Evolutionary conservation across 306 rosid genomes (phyloP).

Genomic region (Biancaea sappan): DNA sequence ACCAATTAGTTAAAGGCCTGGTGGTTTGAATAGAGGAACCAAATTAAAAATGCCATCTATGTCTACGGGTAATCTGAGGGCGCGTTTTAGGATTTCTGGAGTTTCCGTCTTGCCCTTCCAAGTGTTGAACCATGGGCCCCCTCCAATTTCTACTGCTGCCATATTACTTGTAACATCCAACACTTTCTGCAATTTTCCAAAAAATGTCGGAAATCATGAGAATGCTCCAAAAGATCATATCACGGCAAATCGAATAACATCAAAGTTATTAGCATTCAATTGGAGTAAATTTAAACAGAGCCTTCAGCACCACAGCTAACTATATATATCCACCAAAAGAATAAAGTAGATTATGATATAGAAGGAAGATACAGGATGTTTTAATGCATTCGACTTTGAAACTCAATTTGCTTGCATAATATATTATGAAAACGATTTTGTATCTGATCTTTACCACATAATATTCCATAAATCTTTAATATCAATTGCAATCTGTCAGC

Average conservation of each 20-base stretch:
- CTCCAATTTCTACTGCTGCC: constrained; percentile 93
- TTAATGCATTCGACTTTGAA: no score
- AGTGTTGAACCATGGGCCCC: constrained; percentile 90
- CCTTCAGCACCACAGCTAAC: background rate
- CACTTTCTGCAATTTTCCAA: constrained; percentile 55
- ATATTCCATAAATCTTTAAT: background rate
- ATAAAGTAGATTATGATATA: background rate
- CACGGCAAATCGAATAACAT: background rate
- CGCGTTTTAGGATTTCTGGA: constrained; percentile 51
- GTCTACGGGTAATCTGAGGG: constrained; percentile 64
- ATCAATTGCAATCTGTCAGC: background rate
- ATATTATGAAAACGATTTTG: background rate
- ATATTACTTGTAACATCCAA: constrained; percentile 78
- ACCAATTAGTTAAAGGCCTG: constrained; percentile 64
- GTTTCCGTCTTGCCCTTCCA: constrained; percentile 77
- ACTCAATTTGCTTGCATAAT: no score
- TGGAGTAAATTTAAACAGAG: background rate
- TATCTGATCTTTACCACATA: background rate
- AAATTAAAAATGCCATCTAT: constrained; percentile 49
- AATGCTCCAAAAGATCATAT: constrained; percentile 1
- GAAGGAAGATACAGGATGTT: background rate
- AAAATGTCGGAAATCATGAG: background rate
- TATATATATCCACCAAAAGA: background rate
- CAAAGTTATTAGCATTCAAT: background rate
- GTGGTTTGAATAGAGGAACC: constrained; percentile 76